A percentile compares a stretch with the other conserved stretches of the same genome.
These are phyloP conservation scores for Asterochloris sp. DNA, from an alignment of 139 green algal species.

Conservation along the genomic window DNA sequence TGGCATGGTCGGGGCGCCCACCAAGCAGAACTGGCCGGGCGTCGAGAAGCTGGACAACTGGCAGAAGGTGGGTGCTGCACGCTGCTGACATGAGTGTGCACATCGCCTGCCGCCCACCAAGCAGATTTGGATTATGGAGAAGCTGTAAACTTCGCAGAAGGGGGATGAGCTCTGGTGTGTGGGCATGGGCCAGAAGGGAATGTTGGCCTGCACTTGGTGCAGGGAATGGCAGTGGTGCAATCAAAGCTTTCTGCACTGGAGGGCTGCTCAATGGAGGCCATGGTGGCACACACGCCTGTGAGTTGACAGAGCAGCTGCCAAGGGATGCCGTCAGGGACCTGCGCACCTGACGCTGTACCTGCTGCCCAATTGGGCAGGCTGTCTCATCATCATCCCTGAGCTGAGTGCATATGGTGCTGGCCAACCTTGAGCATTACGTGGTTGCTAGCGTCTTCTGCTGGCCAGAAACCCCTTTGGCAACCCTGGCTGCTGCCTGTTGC, in stretches of 20 bases:
- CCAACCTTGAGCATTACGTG: no score
- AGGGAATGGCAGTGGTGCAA: neutral
- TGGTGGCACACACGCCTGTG: no score
- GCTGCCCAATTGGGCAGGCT: no score
- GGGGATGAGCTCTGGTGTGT: neutral
- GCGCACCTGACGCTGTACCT: no score
- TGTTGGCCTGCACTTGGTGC: neutral
- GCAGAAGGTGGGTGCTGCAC: slow-evolving; percentile 33
- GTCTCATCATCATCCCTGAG: no score
- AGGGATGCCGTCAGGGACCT: no score
- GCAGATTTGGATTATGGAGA: neutral
- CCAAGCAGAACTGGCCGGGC: slow-evolving; percentile 71
- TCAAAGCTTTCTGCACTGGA: no score
- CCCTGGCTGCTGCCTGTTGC: neutral
- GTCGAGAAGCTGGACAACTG: slow-evolving; percentile 56
- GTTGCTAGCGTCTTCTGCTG: no score
- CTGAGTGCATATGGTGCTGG: no score
- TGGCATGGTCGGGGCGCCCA: slow-evolving; percentile 73
- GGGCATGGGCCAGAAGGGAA: neutral
- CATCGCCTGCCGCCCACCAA: neutral
- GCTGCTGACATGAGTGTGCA: neutral
- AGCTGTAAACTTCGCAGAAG: neutral
- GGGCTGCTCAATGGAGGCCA: no score
- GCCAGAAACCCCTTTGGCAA: neutral
- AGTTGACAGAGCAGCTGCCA: no score